Evolutionary conservation across 345 rosid genomes (phyloP).

Genomic region (Theobroma cacao): DNA sequence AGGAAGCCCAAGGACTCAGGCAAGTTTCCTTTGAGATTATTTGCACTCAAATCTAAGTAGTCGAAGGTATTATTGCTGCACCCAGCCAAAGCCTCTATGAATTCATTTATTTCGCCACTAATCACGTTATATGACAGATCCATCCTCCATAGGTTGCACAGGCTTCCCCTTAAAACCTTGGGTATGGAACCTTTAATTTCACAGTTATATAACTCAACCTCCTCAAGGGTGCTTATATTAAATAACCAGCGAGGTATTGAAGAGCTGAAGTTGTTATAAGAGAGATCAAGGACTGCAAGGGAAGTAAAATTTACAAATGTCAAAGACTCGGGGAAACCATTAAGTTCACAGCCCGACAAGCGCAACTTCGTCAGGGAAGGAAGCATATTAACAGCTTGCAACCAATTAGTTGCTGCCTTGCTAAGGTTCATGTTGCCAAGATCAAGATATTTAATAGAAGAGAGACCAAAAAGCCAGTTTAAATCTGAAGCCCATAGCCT

Average conservation of each 20-base stretch:
- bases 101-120: conserved; percentile 22
- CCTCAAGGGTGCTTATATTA: conserved; percentile 16
- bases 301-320: background rate
- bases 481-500: background rate
- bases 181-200: background rate
- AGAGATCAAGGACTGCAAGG: conserved; percentile 23
- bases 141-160: background rate
- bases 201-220: conserved; percentile 3
- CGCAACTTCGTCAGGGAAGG: background rate
- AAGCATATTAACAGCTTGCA: background rate
- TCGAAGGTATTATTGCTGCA: conserved; percentile 15
- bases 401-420: background rate
- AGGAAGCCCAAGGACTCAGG: conserved; percentile 12
- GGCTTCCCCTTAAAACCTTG: background rate
- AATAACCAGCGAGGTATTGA: conserved; percentile 21
- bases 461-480: background rate
- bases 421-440: background rate
- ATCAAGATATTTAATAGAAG: background rate
- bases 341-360: background rate
- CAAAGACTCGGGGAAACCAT: background rate
- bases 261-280: conserved; percentile 20
- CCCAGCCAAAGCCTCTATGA: conserved; percentile 19
- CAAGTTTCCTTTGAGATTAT: conserved; percentile 22
- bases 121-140: conserved; percentile 5
- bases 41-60: conserved; percentile 12